These are phyloP conservation scores for Alternaria atra DNA, from an alignment of 2,329 filamentous ascomycete genomes.

Conservation along the genomic window DNA sequence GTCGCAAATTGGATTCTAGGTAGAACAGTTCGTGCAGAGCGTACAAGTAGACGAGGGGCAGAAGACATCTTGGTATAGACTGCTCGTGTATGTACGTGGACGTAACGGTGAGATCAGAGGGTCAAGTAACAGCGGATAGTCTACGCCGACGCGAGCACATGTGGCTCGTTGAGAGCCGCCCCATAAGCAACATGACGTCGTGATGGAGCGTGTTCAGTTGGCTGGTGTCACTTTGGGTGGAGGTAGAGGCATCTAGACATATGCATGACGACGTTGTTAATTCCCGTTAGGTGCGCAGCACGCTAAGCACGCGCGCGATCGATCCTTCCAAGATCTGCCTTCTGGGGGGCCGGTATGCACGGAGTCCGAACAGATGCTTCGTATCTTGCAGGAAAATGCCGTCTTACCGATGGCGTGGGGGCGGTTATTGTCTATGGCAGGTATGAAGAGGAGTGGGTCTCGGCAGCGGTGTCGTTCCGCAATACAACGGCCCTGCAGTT, in stretches of 20 bases:
- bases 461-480: not conserved
- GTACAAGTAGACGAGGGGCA: constrained; percentile 26
- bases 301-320: constrained; percentile 21
- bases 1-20: constrained; percentile 12
- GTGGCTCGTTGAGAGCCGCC: constrained; percentile 10
- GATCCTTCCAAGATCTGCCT: constrained; percentile 2
- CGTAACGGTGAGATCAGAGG: constrained; percentile 34
- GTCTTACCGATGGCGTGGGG: not conserved
- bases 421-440: not conserved
- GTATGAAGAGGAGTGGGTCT: not conserved
- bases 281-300: constrained; percentile 22
- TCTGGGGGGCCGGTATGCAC: constrained; percentile 11
- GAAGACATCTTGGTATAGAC: constrained; percentile 23
- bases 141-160: constrained; percentile 3
- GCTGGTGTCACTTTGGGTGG: constrained; percentile 22
- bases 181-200: constrained; percentile 32
- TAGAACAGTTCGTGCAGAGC: constrained; percentile 12
- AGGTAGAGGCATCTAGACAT: constrained; percentile 23
- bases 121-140: constrained; percentile 11
- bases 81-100: constrained; percentile 14
- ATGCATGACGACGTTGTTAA: constrained; percentile 36
- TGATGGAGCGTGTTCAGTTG: constrained; percentile 14
- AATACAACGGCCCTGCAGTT: not conserved
- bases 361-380: not conserved
- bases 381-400: not conserved